These are phyloP conservation scores for Aurifilum marmelostoma DNA, from an alignment of 2,329 filamentous ascomycete genomes.

Conservation along the genomic window DNA sequence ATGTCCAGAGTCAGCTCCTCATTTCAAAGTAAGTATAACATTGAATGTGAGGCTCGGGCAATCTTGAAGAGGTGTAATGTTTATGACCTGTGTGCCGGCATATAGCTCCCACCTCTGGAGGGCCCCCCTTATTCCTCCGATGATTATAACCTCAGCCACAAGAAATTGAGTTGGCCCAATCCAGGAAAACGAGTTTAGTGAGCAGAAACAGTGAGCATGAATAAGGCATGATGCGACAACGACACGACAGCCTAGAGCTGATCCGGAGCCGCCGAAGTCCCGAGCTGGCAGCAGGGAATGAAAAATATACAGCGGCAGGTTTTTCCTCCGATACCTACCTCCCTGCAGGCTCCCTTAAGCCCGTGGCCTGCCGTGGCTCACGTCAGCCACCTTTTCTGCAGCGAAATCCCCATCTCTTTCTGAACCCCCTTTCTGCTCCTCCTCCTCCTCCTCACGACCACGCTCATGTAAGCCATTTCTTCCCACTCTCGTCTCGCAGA, in stretches of 20 bases:
- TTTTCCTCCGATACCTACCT: background rate
- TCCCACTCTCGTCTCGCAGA: no score
- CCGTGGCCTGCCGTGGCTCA: constrained; percentile 17
- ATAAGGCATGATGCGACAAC: background rate
- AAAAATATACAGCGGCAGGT: background rate
- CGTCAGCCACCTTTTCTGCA: constrained; percentile 24
- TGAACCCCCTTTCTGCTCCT: background rate
- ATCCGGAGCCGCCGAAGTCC: background rate
- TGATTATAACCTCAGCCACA: no score
- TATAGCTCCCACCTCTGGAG: no score
- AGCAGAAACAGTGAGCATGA: background rate
- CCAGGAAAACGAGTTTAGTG: background rate
- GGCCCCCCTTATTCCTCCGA: no score
- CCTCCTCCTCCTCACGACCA: background rate
- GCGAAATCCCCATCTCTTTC: background rate
- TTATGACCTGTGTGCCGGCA: no score
- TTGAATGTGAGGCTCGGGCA: no score
- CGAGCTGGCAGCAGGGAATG: background rate
- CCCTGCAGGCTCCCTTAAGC: background rate
- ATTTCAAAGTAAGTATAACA: no score
- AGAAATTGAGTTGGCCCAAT: no score
- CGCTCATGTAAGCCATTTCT: constrained; percentile 6
- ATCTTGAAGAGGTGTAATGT: no score
- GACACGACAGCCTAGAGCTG: background rate
- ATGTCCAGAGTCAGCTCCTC: no score